These are phyloP conservation scores for Pythium vanterpoolii DNA, from an alignment of 352 stramenopile genomes.

Conservation along the genomic window DNA sequence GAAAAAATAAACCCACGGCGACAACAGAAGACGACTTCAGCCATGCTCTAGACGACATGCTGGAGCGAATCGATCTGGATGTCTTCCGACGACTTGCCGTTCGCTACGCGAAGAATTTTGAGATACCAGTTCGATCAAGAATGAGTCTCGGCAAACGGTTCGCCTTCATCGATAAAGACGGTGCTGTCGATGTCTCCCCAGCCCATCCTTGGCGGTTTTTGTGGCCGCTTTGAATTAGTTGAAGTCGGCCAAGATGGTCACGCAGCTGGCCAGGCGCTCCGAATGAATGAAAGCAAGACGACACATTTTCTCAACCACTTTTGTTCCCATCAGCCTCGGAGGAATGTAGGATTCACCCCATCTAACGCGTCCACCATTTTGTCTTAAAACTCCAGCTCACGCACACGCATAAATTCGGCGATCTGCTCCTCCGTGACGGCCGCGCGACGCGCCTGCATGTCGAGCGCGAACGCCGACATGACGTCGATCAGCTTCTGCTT, in stretches of 20 bases:
- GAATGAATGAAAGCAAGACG: slow-evolving; percentile 2
- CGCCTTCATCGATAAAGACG: not conserved
- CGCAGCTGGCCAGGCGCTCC: not conserved
- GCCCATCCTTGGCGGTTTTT: not conserved
- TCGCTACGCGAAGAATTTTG: not conserved
- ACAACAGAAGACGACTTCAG: not conserved
- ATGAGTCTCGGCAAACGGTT: not conserved
- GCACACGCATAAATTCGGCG: slow-evolving; percentile 95
- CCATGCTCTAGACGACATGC: not conserved
- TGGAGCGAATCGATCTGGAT: not conserved
- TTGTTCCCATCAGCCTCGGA: not conserved
- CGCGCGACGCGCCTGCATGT: slow-evolving; percentile 94
- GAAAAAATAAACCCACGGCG: not conserved
- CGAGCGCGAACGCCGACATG: slow-evolving; percentile 88
- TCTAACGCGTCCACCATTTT: not conserved
- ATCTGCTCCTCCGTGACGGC: slow-evolving; percentile 95
- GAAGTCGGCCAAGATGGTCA: not conserved
- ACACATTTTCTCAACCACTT: not conserved
- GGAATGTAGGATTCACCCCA: not conserved
- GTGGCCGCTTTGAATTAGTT: not conserved
- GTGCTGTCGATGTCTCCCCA: no score
- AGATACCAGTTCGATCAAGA: not conserved
- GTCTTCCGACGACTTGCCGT: not conserved
- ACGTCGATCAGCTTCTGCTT: slow-evolving; percentile 97
- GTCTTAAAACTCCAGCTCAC: slow-evolving; percentile 89